A percentile compares a stretch with the other conserved stretches of the same genome.
phyloP scores from a whole-genome alignment of 208 protist species.

The Trypanosoma mega region DNA sequence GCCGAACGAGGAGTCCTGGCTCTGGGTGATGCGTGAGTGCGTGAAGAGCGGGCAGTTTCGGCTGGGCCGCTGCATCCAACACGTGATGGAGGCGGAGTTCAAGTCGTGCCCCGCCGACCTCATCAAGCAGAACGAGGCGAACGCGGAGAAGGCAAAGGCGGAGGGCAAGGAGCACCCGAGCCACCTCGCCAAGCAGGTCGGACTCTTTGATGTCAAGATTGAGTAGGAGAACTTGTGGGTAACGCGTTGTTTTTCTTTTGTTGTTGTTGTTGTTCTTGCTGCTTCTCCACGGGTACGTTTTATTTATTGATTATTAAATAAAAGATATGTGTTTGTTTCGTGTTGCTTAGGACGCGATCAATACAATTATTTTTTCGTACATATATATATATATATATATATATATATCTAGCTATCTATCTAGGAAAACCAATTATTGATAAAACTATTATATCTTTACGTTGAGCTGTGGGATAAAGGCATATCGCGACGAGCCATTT shows the following conservation, averaged over 20 bases:
- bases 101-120: conserved; percentile 74
- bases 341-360: no score
- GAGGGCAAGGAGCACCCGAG: conserved; percentile 84
- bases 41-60: conserved; percentile 82
- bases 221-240: conserved; percentile 32
- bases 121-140: conserved; percentile 77
- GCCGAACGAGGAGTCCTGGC: conserved; percentile 85
- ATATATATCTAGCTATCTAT: background rate
- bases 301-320: conserved; percentile 6
- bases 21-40: conserved; percentile 84
- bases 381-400: background rate
- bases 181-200: conserved; percentile 61
- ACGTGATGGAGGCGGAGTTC: conserved; percentile 79
- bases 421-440: background rate
- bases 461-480: background rate
- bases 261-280: no score
- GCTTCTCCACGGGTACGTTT: conserved; percentile 5
- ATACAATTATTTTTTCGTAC: background rate
- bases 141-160: conserved; percentile 77
- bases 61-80: conserved; percentile 74
- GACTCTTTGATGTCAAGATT: conserved; percentile 88
- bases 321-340: background rate
- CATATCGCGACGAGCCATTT: no score
- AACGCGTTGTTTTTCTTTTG: background rate
- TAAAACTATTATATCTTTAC: background rate